Percentiles rank a stretch among this genome's conserved stretches.
Evolutionary conservation across 2,329 filamentous ascomycete genomes (phyloP).

Genomic region (Hypoxylon sp.): DNA sequence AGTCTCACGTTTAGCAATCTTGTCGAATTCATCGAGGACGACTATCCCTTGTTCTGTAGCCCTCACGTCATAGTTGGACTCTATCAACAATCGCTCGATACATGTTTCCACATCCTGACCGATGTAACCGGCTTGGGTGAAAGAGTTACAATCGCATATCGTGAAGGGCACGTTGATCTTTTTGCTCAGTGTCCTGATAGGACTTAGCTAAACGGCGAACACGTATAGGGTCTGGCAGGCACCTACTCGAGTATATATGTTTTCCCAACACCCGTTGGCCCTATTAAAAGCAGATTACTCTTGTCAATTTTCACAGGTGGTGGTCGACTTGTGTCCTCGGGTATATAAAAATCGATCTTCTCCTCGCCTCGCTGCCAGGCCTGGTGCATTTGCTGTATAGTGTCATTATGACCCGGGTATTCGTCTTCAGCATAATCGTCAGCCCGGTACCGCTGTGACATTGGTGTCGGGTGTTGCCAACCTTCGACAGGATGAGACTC

Average conservation of each 20-base stretch:
- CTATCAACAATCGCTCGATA: slow-evolving; percentile 89
- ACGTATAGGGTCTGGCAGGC: slow-evolving; percentile 3
- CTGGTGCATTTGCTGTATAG: slow-evolving; percentile 59
- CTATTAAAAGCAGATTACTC: slow-evolving; percentile 91
- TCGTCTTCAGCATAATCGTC: slow-evolving; percentile 64
- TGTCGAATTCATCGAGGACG: slow-evolving; percentile 96
- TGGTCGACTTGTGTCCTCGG: slow-evolving; percentile 60
- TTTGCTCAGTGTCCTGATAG: slow-evolving; percentile 84
- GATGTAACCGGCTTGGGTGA: slow-evolving; percentile 97
- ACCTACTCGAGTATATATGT: slow-evolving; percentile 86
- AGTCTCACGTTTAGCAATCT: slow-evolving; percentile 90
- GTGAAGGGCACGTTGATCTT: slow-evolving; percentile 96
- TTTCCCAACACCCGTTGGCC: slow-evolving; percentile 95
- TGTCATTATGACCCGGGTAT: slow-evolving; percentile 65
- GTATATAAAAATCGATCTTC: slow-evolving; percentile 61
- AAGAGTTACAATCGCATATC: slow-evolving; percentile 94
- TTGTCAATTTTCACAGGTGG: slow-evolving; percentile 85
- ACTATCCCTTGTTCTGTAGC: slow-evolving; percentile 93
- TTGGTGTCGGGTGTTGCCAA: slow-evolving; percentile 55
- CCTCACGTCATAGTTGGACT: slow-evolving; percentile 88
- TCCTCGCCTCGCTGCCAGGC: slow-evolving; percentile 50
- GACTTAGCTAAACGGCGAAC: slow-evolving; percentile 13
- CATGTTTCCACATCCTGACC: slow-evolving; percentile 98
- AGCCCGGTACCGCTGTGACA: slow-evolving; percentile 48
- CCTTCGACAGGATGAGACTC: slow-evolving; percentile 84